Conservation (phyloP, 2,329 filamentous ascomycete species). For the Incumbomyces lentus region DNA sequence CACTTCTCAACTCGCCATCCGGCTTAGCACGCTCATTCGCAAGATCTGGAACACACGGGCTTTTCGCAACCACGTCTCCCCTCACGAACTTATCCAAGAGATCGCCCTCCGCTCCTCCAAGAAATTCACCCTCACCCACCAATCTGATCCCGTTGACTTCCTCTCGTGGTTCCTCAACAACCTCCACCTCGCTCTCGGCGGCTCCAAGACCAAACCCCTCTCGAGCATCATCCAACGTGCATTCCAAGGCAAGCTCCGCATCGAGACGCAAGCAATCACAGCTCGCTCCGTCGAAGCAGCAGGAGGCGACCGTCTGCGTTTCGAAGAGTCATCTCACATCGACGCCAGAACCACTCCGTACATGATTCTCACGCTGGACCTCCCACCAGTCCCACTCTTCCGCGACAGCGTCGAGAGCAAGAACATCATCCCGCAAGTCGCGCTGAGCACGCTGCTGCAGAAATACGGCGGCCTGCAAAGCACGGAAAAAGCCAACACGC, state of each 20-base stretch:
- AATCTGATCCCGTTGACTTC: constrained; percentile 94
- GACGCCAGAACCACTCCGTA: constrained; percentile 69
- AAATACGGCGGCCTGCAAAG: constrained; percentile 87
- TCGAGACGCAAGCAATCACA: constrained; percentile 89
- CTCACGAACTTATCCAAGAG: constrained; percentile 92
- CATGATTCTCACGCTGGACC: constrained; percentile 83
- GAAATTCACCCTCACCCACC: constrained; percentile 78
- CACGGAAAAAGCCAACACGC: constrained; percentile 79
- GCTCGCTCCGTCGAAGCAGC: constrained; percentile 62
- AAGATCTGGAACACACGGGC: constrained; percentile 98
- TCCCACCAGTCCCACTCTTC: constrained; percentile 86
- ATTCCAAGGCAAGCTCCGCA: constrained; percentile 84
- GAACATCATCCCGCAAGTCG: constrained; percentile 78
- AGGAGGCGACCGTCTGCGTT: constrained; percentile 71
- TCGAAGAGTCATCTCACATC: constrained; percentile 80
- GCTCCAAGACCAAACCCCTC: constrained; percentile 73
- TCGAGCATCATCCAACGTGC: constrained; percentile 82
- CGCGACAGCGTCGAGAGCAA: constrained; percentile 77
- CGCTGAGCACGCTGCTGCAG: constrained; percentile 68
- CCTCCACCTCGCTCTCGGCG: constrained; percentile 81
- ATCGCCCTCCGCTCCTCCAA: constrained; percentile 83
- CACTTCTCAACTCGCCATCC: constrained; percentile 69
- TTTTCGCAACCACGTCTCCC: constrained; percentile 93
- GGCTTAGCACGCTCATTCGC: constrained; percentile 79
- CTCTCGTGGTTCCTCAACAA: constrained; percentile 97